Base-by-base conservation (phyloP, 495 filamentous ascomycete genomes). In the Chlorociboria aeruginascens region DNA sequence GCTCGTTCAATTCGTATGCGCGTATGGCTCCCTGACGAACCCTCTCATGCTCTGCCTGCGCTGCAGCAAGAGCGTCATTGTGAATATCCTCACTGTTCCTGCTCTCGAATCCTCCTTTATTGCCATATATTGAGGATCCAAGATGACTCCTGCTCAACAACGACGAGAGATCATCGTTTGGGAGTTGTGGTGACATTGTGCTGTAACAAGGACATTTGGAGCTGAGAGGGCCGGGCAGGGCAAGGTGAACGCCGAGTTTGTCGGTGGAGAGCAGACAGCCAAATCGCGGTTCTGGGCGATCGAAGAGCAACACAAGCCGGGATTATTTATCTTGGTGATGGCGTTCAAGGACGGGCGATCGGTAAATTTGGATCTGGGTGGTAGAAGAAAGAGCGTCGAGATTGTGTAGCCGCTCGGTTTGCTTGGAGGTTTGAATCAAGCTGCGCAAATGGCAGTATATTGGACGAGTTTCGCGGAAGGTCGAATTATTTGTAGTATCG, bases 21-120 rank as follows among this genome's bases (percentile, higher is more conserved):
- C 54, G 68, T 53, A 65, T 67, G 39, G 85, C 85, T 25, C 74
- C 71, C 47, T 77, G 69, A 12, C 80, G 69, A 12, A 89, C 68
- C 11, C 73, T 70, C 1, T 82, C 73, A 55, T 88, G 83, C 49
- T 76, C 70, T 16, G 65, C 70, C 11, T 72, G 74, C 0, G 78
- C 83, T 36, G 72, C 66, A 35, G 78, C 77, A 12, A 90, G 72
- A 1, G 82, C 45, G 8, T 39, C 38, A n/a, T 28, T 25, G 43
- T 53, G 51, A 20, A 38, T 35, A 17, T 42, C 29, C 36, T 48
- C 36, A 25, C 28, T 40, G 20, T 52, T 41, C 13, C 50, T 17
- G 25, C 32, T 47, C 31, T 53, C 36, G 46, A 55, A 50, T 34
- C 49, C 29, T 7, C 33, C n/a, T 7, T 49, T 39, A 17, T 34